Evolutionary conservation across 805 yeast genomes (phyloP), one percentile per base, ranked within the genome.

Genomic region (Hanseniaspora nectarophila): DNA sequence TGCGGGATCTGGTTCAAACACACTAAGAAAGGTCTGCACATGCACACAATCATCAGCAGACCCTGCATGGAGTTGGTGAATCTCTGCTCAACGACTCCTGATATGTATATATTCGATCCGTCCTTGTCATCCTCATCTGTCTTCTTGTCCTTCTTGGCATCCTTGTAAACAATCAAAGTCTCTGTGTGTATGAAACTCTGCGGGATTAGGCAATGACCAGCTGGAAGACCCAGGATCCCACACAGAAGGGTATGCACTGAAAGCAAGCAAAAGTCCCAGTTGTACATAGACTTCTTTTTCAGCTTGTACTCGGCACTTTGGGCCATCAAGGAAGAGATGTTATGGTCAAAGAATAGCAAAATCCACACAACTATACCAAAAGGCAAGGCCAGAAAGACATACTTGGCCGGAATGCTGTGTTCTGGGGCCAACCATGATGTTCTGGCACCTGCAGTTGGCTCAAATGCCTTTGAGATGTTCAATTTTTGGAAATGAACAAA

Each of bases 141-240:
- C 39, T 20, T 47, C 57, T 31, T 62, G 61, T 15, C 54, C 49
- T 69, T 69, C 9, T 64, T 63, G 5, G 48, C 64, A 63, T 48
- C 74, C 73, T 56, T 73, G 73, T 33, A 52, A 3, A 84, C 79
- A 39, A 86, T 75, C 29, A 90, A 67, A 0, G 95, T 78, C 39
- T 75, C 76, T 0, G 97, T 88, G 60, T 90, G 98, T 33, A 92
- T 63, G 2, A 97, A 97, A 0, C 98, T 97, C 65, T 90, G 98
- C 1, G 98, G 98, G 42, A 90, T 90, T 31, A 90, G 71, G 0
- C 98, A 98, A 66, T 92, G 92, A 0, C 97, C 97, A 2, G 97
- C 88, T 0, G 97, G 98, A 2, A 92, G 73, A 0, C 97, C 98
- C 10, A 90, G 61, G 0, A 90, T 66, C 0, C 97, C 97, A 2